These are phyloP conservation scores for Cercophora samala DNA, from an alignment of 495 filamentous ascomycete genomes.

Conservation along the genomic window DNA sequence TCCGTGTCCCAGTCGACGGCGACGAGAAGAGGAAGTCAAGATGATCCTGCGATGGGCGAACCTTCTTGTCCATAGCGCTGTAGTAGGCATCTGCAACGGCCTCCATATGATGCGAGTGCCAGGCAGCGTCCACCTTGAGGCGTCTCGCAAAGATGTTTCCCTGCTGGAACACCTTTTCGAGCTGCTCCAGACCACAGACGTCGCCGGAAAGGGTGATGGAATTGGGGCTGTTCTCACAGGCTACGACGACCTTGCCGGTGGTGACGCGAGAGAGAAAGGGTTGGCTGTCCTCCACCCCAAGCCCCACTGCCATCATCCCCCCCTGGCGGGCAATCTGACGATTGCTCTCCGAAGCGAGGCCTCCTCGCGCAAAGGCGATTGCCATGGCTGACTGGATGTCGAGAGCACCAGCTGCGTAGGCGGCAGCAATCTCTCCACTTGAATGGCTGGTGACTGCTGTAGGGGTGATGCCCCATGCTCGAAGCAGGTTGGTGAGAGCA, in stretches of 20 bases:
- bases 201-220: slow-evolving; percentile 50
- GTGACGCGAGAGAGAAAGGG: slow-evolving; percentile 29
- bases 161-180: slow-evolving; percentile 27
- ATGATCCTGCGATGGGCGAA: slow-evolving; percentile 18
- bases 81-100: slow-evolving; percentile 38
- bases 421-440: slow-evolving; percentile 61
- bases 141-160: slow-evolving; percentile 36
- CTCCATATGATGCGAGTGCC: slow-evolving; percentile 48
- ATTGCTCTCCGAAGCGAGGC: slow-evolving; percentile 24
- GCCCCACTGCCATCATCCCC: slow-evolving; percentile 45
- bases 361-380: slow-evolving; percentile 42
- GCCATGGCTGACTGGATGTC: slow-evolving; percentile 44
- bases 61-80: slow-evolving; percentile 27
- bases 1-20: slow-evolving; percentile 23
- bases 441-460: slow-evolving; percentile 57
- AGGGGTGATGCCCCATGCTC: slow-evolving; percentile 49
- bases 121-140: slow-evolving; percentile 41
- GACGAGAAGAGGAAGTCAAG: slow-evolving; percentile 28
- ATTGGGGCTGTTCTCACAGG: slow-evolving; percentile 48
- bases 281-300: slow-evolving; percentile 26
- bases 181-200: slow-evolving; percentile 32
- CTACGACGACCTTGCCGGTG: slow-evolving; percentile 34
- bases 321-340: slow-evolving; percentile 30
- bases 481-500: slow-evolving; percentile 52
- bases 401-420: slow-evolving; percentile 45